Evolutionary conservation across 306 rosid genomes (phyloP), one percentile per base, ranked within the genome.

Genomic region (Begonia fuchsioides): DNA sequence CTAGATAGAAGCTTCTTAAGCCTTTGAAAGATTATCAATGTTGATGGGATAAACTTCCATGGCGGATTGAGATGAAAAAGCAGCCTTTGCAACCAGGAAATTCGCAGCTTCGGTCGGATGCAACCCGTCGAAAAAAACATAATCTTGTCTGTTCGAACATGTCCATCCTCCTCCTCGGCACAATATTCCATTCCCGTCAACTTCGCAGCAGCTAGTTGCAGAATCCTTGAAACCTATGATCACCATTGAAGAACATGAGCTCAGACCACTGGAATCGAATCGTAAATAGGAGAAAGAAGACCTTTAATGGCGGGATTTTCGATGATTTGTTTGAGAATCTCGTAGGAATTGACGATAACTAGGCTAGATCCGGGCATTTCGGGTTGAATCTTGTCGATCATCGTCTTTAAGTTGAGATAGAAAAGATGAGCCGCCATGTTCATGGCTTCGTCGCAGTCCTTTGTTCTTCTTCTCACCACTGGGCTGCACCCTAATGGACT

Each of bases 41-140:
- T 75, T 75, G 39, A 53, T 75, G 10, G 81, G 81, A 57, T 75
- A 75, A 20, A 75, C 77, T 63, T 75, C 81, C 38, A 54, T 52
- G 53, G 40, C 12, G 53, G 53, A 56, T 15, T 51, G 44, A 54
- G 77, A 75, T 19, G 16, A 59, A 51, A 32, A 75, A 12, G 77
- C 81, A 55, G 70, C 70, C 13, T 56, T 53, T 50, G 74, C 77
- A 39, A 75, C 53, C 20, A 55, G 60, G 26, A 60, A 3, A 49
- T 70, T 75, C 13, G 63, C 81, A 40, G 76, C 74, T 60, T 75
- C 77, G 0, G 71, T 75, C 56, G 81, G 76, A 70, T 75, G 81
- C 41, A 75, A 57, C 9, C 77, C 77, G 50, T 75, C 74, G 19
- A 70, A 67, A 62, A 56, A 75, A 13, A 75, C 71, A 57, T 56